Evolutionary conservation across 768 basidiomycete genomes (phyloP).

Genomic region (Obba rivulosa): DNA sequence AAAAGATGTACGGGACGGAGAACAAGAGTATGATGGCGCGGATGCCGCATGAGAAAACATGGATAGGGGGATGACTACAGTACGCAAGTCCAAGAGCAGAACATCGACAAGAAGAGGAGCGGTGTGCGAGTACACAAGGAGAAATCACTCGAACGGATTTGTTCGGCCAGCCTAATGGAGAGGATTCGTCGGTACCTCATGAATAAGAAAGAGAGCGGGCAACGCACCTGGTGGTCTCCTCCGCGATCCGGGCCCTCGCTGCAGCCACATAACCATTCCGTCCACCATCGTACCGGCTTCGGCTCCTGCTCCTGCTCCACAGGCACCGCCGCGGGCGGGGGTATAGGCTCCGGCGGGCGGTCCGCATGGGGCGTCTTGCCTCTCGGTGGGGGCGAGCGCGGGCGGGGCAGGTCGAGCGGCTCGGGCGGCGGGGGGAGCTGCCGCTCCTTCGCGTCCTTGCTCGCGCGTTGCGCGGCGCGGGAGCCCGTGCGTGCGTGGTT

Average conservation of each 20-base stretch:
- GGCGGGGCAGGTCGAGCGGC: conserved; percentile 59
- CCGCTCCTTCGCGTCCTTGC: too few relatives aligned
- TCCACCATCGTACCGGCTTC: conserved; percentile 65
- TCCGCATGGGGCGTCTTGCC: conserved; percentile 30
- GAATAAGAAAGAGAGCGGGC: neutral
- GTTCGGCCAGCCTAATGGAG: conserved; percentile 63
- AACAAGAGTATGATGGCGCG: too few relatives aligned
- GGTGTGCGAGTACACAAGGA: neutral
- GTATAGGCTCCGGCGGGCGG: conserved; percentile 32
- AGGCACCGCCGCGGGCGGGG: conserved; percentile 23
- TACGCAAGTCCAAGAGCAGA: neutral
- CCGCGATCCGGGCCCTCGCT: conserved; percentile 69
- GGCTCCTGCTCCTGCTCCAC: conserved; percentile 23
- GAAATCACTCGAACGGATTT: conserved; percentile 49
- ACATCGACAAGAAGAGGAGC: neutral
- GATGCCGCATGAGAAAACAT: neutral
- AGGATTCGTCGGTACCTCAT: neutral
- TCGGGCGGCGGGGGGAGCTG: conserved; percentile 40
- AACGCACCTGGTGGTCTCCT: conserved; percentile 63
- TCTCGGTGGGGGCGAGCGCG: conserved; percentile 49
- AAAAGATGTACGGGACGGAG: too few relatives aligned
- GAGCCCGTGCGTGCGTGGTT: too few relatives aligned
- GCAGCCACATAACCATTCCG: conserved; percentile 82
- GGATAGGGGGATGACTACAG: neutral
- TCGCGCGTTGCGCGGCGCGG: neutral